These are phyloP conservation scores for Candida oleophila DNA, from an alignment of 805 yeast species.

Conservation along the genomic window DNA sequence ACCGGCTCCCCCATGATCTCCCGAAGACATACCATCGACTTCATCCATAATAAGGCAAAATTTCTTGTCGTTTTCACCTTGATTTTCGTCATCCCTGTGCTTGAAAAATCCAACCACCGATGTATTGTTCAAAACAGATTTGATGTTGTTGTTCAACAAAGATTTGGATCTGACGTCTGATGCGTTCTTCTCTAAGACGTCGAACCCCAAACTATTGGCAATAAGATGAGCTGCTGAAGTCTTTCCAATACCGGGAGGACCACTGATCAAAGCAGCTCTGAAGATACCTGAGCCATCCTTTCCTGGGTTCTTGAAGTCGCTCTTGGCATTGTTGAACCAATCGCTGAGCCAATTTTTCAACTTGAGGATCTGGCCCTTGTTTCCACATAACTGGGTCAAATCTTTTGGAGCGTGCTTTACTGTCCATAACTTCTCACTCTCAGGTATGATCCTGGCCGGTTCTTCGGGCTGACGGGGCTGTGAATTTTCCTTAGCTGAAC, in stretches of 20 bases:
- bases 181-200: conserved; percentile 75
- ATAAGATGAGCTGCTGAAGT: conserved; percentile 79
- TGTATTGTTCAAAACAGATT: conserved; percentile 72
- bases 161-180: conserved; percentile 88
- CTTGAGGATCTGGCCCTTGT: conserved; percentile 69
- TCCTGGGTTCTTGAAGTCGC: conserved; percentile 56
- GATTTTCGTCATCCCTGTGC: conserved; percentile 28
- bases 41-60: conserved; percentile 95
- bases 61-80: conserved; percentile 45
- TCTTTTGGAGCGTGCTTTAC: conserved; percentile 85
- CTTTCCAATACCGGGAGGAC: conserved; percentile 86
- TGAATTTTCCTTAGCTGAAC: not conserved
- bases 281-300: conserved; percentile 65
- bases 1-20: conserved; percentile 98
- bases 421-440: conserved; percentile 83
- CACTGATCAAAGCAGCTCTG: conserved; percentile 83
- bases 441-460: conserved; percentile 36
- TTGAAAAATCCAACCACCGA: conserved; percentile 78
- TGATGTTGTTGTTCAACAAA: conserved; percentile 64
- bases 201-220: conserved; percentile 69
- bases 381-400: conserved; percentile 83
- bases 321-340: conserved; percentile 65
- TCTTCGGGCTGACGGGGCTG: conserved; percentile 6
- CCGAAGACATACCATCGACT: conserved; percentile 99
- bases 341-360: conserved; percentile 70